These are phyloP conservation scores for Helminthosporium solani DNA, from an alignment of 2,329 filamentous ascomycete genomes.

Conservation along the genomic window DNA sequence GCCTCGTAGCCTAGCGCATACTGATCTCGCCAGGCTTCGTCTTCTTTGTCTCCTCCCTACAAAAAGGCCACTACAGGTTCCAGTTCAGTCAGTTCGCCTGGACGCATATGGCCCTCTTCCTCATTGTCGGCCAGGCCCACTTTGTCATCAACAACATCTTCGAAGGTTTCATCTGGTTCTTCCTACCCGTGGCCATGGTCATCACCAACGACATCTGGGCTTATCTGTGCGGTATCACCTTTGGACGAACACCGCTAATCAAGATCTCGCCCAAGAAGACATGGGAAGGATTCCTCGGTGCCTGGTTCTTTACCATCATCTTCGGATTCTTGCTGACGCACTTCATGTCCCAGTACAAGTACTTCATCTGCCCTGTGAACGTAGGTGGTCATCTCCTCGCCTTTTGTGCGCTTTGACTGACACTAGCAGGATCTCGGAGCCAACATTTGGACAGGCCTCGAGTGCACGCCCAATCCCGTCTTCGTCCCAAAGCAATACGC, in stretches of 20 bases:
- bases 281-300: slow-evolving; percentile 93
- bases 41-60: slow-evolving; percentile 92
- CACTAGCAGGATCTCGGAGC: slow-evolving; percentile 71
- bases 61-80: slow-evolving; percentile 95
- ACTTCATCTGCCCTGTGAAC: slow-evolving; percentile 97
- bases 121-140: slow-evolving; percentile 96
- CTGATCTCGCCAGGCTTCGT: slow-evolving; percentile 72
- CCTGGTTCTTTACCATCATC: slow-evolving; percentile 91
- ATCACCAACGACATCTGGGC: slow-evolving; percentile 99
- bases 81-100: slow-evolving; percentile 99
- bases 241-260: slow-evolving; percentile 94
- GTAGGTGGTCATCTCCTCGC: slow-evolving; percentile 46
- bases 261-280: slow-evolving; percentile 99
- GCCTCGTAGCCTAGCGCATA: neutral
- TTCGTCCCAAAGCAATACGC: slow-evolving; percentile 78
- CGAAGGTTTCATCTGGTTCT: slow-evolving; percentile 99
- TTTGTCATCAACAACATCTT: slow-evolving; percentile 99
- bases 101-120: slow-evolving; percentile 98
- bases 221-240: slow-evolving; percentile 95
- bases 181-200: slow-evolving; percentile 88
- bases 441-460: slow-evolving; percentile 85
- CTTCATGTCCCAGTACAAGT: slow-evolving; percentile 84
- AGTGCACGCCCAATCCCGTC: slow-evolving; percentile 88
- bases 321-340: slow-evolving; percentile 82
- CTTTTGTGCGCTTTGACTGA: slow-evolving; percentile 5